Evolutionary conservation across 352 stramenopile genomes (phyloP).

Genomic region (Saprolegnia diclina): DNA sequence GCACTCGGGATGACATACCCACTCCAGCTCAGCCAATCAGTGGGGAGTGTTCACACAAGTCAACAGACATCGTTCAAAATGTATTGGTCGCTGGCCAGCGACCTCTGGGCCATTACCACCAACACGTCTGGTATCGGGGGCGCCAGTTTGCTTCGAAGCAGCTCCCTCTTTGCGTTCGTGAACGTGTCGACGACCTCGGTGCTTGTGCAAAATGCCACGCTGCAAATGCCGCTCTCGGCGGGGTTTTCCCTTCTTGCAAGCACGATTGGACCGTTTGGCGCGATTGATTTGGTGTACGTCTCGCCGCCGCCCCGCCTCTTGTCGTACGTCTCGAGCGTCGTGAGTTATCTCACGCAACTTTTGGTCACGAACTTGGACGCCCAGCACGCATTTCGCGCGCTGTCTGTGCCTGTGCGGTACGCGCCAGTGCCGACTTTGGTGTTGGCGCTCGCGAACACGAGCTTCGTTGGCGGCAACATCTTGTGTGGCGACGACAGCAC

Average conservation of each 20-base stretch:
- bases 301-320: neutral
- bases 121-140: neutral
- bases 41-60: neutral
- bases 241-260: neutral
- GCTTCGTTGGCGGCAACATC: conserved; percentile 9
- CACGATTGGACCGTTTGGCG: neutral
- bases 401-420: neutral
- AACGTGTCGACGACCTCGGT: neutral
- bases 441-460: neutral
- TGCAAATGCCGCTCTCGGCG: neutral
- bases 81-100: conserved; percentile 20
- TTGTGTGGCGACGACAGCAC: conserved; percentile 19
- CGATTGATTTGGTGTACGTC: neutral
- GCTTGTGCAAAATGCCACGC: neutral
- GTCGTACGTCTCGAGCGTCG: neutral
- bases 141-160: neutral
- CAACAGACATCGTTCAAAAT: conserved; percentile 24
- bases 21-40: neutral
- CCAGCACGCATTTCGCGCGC: neutral
- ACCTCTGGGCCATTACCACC: conserved; percentile 6
- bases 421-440: neutral
- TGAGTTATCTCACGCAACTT: neutral
- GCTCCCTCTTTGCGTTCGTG: neutral
- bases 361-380: neutral
- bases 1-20: neutral